phyloP scores from a whole-genome alignment of 768 basidiomycete genomes.

The Exidia glandulosa region DNA sequence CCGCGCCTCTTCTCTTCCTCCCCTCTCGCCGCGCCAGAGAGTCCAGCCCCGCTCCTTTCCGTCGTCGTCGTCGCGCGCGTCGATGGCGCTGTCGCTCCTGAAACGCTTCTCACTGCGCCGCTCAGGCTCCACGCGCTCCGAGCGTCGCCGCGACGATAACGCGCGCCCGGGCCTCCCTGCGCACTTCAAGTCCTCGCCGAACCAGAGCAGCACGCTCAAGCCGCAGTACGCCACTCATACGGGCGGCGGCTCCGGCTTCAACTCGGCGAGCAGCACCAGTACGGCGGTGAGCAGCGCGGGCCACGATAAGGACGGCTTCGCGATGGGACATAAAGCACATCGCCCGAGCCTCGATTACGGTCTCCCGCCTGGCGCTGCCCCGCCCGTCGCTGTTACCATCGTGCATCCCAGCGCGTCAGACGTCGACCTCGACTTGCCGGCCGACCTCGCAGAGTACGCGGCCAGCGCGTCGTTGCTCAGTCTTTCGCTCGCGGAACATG shows the following conservation, averaged over 20 bases:
- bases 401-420: not conserved
- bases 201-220: too few relatives aligned
- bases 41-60: not conserved
- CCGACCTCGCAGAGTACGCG: not conserved
- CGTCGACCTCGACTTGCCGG: not conserved
- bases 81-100: not conserved
- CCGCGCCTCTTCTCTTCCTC: not conserved
- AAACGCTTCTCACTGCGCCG: not conserved
- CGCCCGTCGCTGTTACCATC: not conserved
- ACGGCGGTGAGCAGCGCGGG: not conserved
- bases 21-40: too few relatives aligned
- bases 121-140: not conserved
- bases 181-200: not conserved
- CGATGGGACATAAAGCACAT: not conserved
- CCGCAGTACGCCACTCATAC: not conserved
- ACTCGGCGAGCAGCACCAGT: not conserved
- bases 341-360: not conserved
- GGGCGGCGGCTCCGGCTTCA: not conserved
- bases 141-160: not conserved
- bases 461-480: not conserved
- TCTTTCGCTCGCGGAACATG: not conserved
- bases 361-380: not conserved
- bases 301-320: not conserved
- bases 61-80: not conserved
- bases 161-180: not conserved